Evolutionary conservation across 768 basidiomycete genomes (phyloP).

Genomic region (Auriscalpium microsporum): DNA sequence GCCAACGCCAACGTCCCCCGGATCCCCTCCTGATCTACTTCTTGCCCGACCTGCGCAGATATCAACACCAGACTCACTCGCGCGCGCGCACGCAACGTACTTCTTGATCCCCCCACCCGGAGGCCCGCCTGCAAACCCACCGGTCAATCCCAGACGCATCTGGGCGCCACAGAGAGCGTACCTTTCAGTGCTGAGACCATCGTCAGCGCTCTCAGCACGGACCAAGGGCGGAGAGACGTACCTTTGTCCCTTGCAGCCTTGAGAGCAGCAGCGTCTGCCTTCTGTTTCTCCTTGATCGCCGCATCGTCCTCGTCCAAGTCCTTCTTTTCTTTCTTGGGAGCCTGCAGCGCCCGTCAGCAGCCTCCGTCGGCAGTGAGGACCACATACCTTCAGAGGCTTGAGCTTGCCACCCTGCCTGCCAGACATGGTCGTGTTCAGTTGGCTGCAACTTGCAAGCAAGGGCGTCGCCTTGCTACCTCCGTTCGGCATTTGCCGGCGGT

Average conservation of each 20-base stretch:
- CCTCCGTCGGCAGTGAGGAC: not conserved
- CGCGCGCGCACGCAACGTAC: conserved; percentile 32
- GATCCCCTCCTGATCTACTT: conserved; percentile 33
- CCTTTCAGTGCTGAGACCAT: conserved; percentile 42
- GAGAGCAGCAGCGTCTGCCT: conserved; percentile 61
- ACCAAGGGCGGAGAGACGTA: conserved; percentile 22
- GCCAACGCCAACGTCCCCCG: too few relatives aligned
- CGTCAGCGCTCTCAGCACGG: not conserved
- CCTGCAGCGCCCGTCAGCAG: conserved; percentile 31
- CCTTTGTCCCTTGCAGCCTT: conserved; percentile 72
- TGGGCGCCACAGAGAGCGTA: conserved; percentile 21
- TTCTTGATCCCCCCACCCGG: conserved; percentile 81
- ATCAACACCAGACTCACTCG: not conserved
- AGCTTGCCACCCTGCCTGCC: conserved; percentile 76
- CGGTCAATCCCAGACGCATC: too few relatives aligned
- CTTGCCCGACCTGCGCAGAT: conserved; percentile 52
- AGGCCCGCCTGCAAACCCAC: conserved; percentile 45
- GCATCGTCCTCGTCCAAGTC: conserved; percentile 62
- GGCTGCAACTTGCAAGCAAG: too few relatives aligned
- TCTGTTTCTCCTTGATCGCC: conserved; percentile 72
- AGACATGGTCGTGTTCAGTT: conserved; percentile 32
- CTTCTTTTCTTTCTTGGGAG: conserved; percentile 75
- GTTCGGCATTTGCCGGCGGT: too few relatives aligned
- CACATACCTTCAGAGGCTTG: conserved; percentile 74
- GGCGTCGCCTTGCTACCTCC: too few relatives aligned